phyloP scores from a whole-genome alignment of 129 eudicot genomes.

The Chrysanthemum seticuspe region DNA sequence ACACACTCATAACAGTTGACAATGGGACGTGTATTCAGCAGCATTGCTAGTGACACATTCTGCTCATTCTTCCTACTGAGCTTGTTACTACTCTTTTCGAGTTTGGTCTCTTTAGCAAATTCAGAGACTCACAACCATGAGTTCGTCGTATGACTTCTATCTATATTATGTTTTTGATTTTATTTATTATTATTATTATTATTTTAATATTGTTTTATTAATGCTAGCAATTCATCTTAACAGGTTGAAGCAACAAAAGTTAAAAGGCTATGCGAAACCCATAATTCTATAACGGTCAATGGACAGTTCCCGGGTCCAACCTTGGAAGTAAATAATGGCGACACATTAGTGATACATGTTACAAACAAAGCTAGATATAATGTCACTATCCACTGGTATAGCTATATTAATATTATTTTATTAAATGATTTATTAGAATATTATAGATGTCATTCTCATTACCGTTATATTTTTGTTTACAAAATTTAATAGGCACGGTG shows the following conservation, averaged over 20 bases:
- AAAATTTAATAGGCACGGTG: slow-evolving; percentile 70
- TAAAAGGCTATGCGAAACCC: slow-evolving; percentile 90
- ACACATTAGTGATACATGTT: slow-evolving; percentile 72
- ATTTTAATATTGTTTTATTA: neutral
- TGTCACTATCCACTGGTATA: slow-evolving; percentile 93
- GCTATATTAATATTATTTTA: neutral
- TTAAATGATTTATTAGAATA: neutral
- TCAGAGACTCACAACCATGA: slow-evolving; percentile 73
- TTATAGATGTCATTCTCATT: slow-evolving; percentile 9
- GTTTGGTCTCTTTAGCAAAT: slow-evolving; percentile 35
- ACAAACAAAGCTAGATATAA: slow-evolving; percentile 83
- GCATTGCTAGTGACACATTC: slow-evolving; percentile 16
- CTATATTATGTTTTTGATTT: neutral
- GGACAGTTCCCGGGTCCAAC: slow-evolving; percentile 96
- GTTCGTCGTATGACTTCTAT: slow-evolving; percentile 55
- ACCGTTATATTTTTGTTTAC: neutral
- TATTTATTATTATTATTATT: neutral
- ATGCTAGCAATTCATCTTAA: slow-evolving; percentile 21
- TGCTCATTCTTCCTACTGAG: slow-evolving; percentile 31
- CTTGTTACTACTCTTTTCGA: slow-evolving; percentile 44
- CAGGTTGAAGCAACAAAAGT: slow-evolving; percentile 82
- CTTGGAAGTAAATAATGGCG: slow-evolving; percentile 78
- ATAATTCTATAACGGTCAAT: slow-evolving; percentile 74
- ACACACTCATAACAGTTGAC: slow-evolving; percentile 10
- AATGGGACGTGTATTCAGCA: slow-evolving; percentile 37